Conservation (phyloP, 2,329 filamentous ascomycete species). For the Fusarium nurragi region DNA sequence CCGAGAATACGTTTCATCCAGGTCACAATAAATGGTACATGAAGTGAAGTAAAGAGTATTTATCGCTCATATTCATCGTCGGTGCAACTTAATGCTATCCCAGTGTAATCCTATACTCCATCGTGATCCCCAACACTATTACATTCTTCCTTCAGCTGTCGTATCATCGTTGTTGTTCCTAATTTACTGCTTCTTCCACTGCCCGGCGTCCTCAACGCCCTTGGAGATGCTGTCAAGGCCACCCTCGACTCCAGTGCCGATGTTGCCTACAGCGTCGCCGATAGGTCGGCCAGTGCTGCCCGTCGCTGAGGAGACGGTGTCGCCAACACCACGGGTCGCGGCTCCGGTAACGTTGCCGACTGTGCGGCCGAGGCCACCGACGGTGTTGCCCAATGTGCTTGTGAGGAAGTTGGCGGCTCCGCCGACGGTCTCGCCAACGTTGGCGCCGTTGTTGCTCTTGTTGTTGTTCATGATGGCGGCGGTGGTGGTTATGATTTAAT, state of each 20-base stretch:
- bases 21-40: too few relatives aligned
- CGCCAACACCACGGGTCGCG: slow-evolving; percentile 64
- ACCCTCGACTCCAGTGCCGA: slow-evolving; percentile 63
- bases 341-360: slow-evolving; percentile 58
- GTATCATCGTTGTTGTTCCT: neutral
- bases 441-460: slow-evolving; percentile 43
- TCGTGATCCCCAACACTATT: neutral
- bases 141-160: neutral
- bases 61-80: neutral
- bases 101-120: neutral
- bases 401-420: slow-evolving; percentile 54
- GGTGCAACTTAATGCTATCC: neutral
- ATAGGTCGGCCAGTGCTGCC: slow-evolving; percentile 64
- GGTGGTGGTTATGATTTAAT: slow-evolving; percentile 3
- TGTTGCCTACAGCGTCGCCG: slow-evolving; percentile 63
- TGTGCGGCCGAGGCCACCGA: slow-evolving; percentile 54
- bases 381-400: slow-evolving; percentile 53
- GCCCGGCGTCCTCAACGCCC: slow-evolving; percentile 66
- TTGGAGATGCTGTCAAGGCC: slow-evolving; percentile 60
- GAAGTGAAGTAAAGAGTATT: neutral
- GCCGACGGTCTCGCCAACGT: slow-evolving; percentile 48
- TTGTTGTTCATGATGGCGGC: slow-evolving; percentile 39
- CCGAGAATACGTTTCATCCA: neutral
- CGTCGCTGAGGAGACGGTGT: slow-evolving; percentile 63
- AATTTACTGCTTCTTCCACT: slow-evolving; percentile 59